Conservation (phyloP, 2,329 filamentous ascomycete species). For the Periconia sp. region DNA sequence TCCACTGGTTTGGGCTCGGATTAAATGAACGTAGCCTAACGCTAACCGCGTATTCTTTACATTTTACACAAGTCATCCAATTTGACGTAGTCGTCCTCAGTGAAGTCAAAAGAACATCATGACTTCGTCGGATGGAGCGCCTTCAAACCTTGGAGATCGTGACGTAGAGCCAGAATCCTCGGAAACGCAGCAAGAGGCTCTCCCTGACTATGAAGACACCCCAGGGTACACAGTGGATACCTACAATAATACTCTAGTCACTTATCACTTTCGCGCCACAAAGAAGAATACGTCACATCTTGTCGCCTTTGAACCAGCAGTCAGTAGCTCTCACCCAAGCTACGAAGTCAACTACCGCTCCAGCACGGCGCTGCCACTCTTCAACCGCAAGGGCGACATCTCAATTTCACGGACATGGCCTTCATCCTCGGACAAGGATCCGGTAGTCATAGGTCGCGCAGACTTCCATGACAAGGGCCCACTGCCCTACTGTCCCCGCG, state of each 20-base stretch:
- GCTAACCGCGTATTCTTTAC: no score
- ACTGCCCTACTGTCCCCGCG: slow-evolving; percentile 7
- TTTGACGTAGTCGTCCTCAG: no score
- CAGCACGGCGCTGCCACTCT: slow-evolving; percentile 3
- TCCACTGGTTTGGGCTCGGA: no score
- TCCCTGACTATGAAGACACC: neutral
- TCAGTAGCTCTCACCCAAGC: neutral
- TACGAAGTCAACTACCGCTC: slow-evolving; percentile 4
- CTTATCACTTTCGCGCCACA: slow-evolving; percentile 4
- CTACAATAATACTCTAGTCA: neutral
- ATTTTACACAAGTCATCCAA: no score
- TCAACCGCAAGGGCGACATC: slow-evolving; percentile 8
- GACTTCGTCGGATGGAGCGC: no score
- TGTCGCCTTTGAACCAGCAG: neutral
- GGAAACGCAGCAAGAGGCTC: no score
- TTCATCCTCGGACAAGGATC: neutral
- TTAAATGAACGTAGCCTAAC: no score
- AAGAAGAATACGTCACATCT: slow-evolving; percentile 1
- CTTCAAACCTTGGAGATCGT: no score
- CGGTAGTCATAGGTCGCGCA: neutral
- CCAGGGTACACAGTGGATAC: neutral
- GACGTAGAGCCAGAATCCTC: no score
- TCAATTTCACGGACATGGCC: neutral
- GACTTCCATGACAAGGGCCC: slow-evolving; percentile 4
- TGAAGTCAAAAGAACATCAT: no score